Conservation (phyloP, 2,329 filamentous ascomycete species). For the Neurospora sp. region DNA sequence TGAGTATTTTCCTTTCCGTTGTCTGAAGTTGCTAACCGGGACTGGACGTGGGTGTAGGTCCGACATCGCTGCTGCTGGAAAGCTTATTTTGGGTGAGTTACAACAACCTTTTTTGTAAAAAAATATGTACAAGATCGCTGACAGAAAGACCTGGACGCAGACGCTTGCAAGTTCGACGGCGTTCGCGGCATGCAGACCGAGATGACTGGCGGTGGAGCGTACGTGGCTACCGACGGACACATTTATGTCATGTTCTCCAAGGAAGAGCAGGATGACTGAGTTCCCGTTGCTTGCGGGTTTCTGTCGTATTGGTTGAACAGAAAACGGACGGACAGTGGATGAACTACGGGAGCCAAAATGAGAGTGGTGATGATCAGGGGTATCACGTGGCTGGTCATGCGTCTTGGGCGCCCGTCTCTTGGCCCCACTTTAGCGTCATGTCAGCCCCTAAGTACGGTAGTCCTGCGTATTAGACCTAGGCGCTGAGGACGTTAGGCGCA, state of each 20-base stretch:
- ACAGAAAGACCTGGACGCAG: background rate
- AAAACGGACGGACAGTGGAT: background rate
- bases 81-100: background rate
- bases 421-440: too few species aligned
- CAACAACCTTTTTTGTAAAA: background rate
- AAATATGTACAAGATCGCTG: background rate
- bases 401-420: background rate
- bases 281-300: background rate
- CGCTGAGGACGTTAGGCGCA: too few species aligned
- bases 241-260: background rate
- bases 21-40: background rate
- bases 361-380: background rate
- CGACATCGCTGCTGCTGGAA: background rate
- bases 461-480: too few species aligned
- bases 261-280: background rate
- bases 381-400: background rate
- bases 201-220: background rate
- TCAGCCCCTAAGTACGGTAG: too few species aligned
- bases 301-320: too few species aligned
- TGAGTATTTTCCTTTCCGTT: background rate
- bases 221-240: background rate
- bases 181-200: background rate
- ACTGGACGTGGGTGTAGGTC: background rate
- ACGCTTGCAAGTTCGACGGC: background rate
- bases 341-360: background rate